A percentile compares a stretch with the other conserved stretches of the same genome.
phyloP scores from a whole-genome alignment of 2,329 filamentous ascomycete species.

The Monosporascus sp. region DNA sequence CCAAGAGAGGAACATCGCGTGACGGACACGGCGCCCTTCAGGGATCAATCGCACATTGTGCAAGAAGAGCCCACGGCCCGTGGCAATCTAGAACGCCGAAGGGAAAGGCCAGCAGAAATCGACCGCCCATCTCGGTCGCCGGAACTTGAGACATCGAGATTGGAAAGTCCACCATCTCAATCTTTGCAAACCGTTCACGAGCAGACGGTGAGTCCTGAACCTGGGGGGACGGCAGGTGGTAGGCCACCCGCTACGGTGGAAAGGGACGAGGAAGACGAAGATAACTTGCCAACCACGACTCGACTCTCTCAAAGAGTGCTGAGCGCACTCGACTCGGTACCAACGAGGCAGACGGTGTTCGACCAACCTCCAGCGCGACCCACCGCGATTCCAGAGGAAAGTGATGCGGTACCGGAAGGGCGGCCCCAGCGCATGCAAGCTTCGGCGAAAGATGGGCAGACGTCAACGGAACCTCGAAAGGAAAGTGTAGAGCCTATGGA shows the following conservation, averaged over 20 bases:
- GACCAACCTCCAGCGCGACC: slow-evolving; percentile 10
- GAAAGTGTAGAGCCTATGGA: slow-evolving; percentile 10
- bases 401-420: slow-evolving; percentile 5
- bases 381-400: slow-evolving; percentile 1
- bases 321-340: slow-evolving; percentile 30
- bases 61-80: slow-evolving; percentile 17
- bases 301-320: slow-evolving; percentile 17
- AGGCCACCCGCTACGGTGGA: slow-evolving; percentile 43
- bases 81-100: slow-evolving; percentile 14
- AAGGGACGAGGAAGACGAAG: slow-evolving; percentile 36
- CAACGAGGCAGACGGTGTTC: slow-evolving; percentile 26
- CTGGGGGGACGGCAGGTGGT: background rate
- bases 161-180: background rate
- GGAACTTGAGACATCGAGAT: background rate
- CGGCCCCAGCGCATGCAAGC: background rate
- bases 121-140: background rate
- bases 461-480: slow-evolving; percentile 4
- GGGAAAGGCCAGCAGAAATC: slow-evolving; percentile 3
- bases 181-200: background rate
- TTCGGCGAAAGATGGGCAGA: slow-evolving; percentile 3
- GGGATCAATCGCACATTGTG: slow-evolving; percentile 8
- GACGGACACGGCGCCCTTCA: slow-evolving; percentile 3
- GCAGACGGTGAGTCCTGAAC: background rate
- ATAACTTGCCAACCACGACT: slow-evolving; percentile 3
- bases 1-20: slow-evolving; percentile 13